These are phyloP conservation scores for Tolypocladium guangdongense DNA, from an alignment of 2,329 filamentous ascomycete species.

Conservation along the genomic window DNA sequence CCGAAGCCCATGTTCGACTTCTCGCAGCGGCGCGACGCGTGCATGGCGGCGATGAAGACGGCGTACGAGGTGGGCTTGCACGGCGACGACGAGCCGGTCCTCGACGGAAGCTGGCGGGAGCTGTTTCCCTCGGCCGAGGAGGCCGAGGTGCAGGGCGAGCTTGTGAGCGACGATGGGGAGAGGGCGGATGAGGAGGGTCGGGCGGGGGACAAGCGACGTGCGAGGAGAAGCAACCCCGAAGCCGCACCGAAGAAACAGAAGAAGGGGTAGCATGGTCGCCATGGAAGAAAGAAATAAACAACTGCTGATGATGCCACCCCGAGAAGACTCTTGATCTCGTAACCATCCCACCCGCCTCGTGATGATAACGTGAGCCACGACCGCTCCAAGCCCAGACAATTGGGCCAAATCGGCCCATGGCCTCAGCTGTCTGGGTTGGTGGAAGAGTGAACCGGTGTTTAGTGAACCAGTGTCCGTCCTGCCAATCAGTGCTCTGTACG, in stretches of 20 bases:
- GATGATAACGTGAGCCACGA: too few relatives aligned
- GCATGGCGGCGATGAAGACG: conserved; percentile 57
- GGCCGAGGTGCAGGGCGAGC: conserved; percentile 29
- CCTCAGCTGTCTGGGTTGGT: too few relatives aligned
- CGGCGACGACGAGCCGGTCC: conserved; percentile 49
- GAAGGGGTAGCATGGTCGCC: conserved; percentile 3
- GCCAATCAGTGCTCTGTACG: conserved; percentile 11
- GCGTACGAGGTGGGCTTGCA: conserved; percentile 56
- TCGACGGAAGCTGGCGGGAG: conserved; percentile 46
- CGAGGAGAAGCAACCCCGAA: conserved; percentile 5
- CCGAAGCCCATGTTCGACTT: conserved; percentile 75
- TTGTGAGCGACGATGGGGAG: conserved; percentile 21
- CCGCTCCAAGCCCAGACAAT: too few relatives aligned
- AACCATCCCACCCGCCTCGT: too few relatives aligned
- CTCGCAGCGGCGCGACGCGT: conserved; percentile 45
- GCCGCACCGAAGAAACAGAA: conserved; percentile 15
- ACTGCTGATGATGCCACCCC: neutral
- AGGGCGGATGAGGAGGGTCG: conserved; percentile 19
- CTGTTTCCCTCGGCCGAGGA: conserved; percentile 28
- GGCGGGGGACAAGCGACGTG: conserved; percentile 14
- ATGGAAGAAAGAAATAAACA: neutral
- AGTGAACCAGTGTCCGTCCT: too few relatives aligned
- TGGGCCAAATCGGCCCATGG: too few relatives aligned
- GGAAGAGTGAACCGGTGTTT: neutral
- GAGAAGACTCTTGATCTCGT: too few relatives aligned